phyloP scores from a whole-genome alignment of 192 early-diverging fungal species.

The Backusella macrospora region DNA sequence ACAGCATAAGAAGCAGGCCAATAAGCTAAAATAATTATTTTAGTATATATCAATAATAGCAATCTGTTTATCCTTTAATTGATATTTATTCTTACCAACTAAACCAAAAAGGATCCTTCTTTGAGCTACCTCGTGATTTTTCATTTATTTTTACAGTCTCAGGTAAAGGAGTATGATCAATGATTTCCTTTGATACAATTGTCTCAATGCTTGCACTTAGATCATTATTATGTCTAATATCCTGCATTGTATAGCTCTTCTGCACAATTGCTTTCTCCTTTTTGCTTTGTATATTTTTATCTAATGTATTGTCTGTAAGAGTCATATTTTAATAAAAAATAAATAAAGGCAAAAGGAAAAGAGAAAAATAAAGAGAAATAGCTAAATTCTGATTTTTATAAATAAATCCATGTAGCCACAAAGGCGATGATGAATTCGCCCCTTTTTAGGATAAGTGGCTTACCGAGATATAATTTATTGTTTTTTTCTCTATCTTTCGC shows the following conservation, averaged over 20 bases:
- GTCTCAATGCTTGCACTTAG: not conserved
- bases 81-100: slow-evolving; percentile 1
- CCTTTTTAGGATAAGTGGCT: not conserved
- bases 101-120: slow-evolving; percentile 14
- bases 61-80: not conserved
- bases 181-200: not conserved
- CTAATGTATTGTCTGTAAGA: not conserved
- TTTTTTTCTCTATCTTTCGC: not conserved
- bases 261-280: not conserved
- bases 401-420: not conserved
- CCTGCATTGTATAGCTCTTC: not conserved
- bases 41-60: not conserved
- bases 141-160: not conserved
- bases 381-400: not conserved
- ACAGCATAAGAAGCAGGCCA: slow-evolving; percentile 24
- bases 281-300: not conserved
- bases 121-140: not conserved
- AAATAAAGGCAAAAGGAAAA: not conserved
- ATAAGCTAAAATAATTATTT: not conserved
- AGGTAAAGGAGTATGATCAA: not conserved
- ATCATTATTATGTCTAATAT: not conserved
- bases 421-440: not conserved
- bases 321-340: not conserved
- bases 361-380: not conserved
- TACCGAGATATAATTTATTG: not conserved